Base-by-base conservation (phyloP, 2,329 filamentous ascomycete species). In the Microsporum canis region DNA sequence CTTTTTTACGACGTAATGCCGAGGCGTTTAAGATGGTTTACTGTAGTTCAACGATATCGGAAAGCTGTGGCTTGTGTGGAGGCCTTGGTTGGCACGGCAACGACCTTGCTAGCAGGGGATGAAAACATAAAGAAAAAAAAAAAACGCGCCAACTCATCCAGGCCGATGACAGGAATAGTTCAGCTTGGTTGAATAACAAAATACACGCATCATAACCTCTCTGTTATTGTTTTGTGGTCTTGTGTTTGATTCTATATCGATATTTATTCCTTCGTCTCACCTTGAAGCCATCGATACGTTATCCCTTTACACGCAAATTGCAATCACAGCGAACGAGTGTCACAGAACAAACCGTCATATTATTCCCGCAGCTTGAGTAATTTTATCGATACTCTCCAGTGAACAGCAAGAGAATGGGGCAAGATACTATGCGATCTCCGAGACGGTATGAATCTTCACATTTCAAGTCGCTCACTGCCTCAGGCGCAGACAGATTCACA, bases 21-120 rank as follows among this genome's bases (percentile, higher is more conserved):
- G 6, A 39, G 56, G 56, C 29, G 36, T 41, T 58, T n/a, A 7
- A 10, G 36, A 51, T 23, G 23, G 56, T 55, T 55, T 23, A n/a
- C 5, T 17, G 36, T 55, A 55, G 33, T 55, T 53, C 49, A 5
- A 23, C 23, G 45, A 38, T 1, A 33, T 53, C 12, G 33, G 49
- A 5, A 14, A 33, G 17, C 4, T 31, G 45, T 49, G 45, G 23
- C 45, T 49, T 49, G 45, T 49, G 12, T 31, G 49, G 49, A 6
- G n/a, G 49, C 49, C 49, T 43, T 55, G 31, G 49, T 55, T 55
- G 49, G 49, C 49, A 55, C 49, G 31, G 49, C 49, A 55, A 55
- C 49, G 49, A 14, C 29, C 33, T 43, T 23, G 14, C 49, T 23
- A 29, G 23, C 33, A 36, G 31, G 49, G 43, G 45, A 12, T 29